Base-by-base conservation (phyloP, 2,329 filamentous ascomycete species). In the Aspergillus flavus region DNA sequence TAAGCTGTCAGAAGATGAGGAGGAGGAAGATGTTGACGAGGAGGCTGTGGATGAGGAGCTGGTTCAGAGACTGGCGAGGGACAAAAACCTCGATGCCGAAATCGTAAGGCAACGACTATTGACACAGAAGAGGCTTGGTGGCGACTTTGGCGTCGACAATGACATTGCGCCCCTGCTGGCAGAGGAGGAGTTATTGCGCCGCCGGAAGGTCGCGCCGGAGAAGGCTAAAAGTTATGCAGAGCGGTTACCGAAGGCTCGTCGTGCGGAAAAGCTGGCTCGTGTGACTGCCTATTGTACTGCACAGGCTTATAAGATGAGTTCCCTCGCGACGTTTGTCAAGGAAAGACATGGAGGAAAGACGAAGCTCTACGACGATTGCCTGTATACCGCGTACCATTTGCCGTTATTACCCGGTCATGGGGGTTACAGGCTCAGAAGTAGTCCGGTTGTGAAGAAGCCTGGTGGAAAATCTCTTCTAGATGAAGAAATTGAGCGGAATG, bases 211-310 rank as follows among this genome's bases (percentile, higher is more conserved):
- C 46, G 71, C 72, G 6, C 61, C 87, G 83, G 81, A 84, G 59
- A 81, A 81, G 60, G 84, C 93, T 59, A 98, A 97, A 83, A 97
- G 91, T 74, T 97, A 97, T 78, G 95, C 95, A 6, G 95, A 99
- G 80, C 87, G 95, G 56, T 79, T 98, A 64, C 93, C 95, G 52
- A 99, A 99, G 79, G 86, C 91, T 26, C 88, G 94, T 74, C 85
- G 95, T 61, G 90, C 92, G 14, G 92, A 97, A 71, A 95, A 95
- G 79, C 82, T 99, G 64, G 90, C 94, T 36, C 86, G 95, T 64
- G 87, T 98, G 60, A 99, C 95, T 62, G 95, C 95, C 12, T 99
- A 98, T 78, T 98, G 94, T 78, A 98, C 93, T 0, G 94, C 95
- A 0, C 92, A 97, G 77, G 92, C 91, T 9, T 98, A 94, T 81